Base-by-base conservation (phyloP, 2,329 filamentous ascomycete genomes). In the Apiospora malaysiana region DNA sequence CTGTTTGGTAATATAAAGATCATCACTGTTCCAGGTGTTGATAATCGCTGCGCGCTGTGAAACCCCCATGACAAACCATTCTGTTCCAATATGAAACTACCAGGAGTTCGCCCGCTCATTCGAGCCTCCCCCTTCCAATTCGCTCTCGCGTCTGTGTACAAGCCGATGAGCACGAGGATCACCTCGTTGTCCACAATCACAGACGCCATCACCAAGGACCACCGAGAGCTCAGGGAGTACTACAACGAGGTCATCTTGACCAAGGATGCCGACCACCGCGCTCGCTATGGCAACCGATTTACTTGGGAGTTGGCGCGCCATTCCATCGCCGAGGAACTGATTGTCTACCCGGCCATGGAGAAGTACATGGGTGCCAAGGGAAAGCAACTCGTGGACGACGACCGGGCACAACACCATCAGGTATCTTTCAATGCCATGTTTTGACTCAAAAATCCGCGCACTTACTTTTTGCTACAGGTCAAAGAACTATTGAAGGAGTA, bases 401-500 rank as follows among this genome's bases (percentile, higher is more conserved):
- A 32, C 32, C 32, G 32, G 32, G 32, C 32, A 32, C 32, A 32
- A 32, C 32, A 32, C 32, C 32, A 32, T 32, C 32, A 6, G 32
- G 32, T 32, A 32, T 32, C 32, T 32, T 32, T 4, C 32, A 32
- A 32, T 32, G 32, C 32, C 32, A 32, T 32, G 32, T 32, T 32
- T 32, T 32, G 32, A 32, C 6, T 32, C 32, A 32, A 32, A 32
- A 32, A 32, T 32, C 32, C 32, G 32, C 6, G 32, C 6, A 32
- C 32, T 32, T 32, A 32, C 32, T 32, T 32, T 32, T 32, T 32
- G 32, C 32, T 32, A 32, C 71, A 89, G 87, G 82, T 88, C 72
- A 89, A 89, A 76, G 81, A 86, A 69, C 73, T 82, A 5, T 80
- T 89, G 1, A 82, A 87, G 43, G 77, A 79, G 8, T 87, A 89